Evolutionary conservation across 176 grass and related monocot genomes (phyloP), one percentile per base, ranked within the genome.

Genomic region (Zoysia pacifica): DNA sequence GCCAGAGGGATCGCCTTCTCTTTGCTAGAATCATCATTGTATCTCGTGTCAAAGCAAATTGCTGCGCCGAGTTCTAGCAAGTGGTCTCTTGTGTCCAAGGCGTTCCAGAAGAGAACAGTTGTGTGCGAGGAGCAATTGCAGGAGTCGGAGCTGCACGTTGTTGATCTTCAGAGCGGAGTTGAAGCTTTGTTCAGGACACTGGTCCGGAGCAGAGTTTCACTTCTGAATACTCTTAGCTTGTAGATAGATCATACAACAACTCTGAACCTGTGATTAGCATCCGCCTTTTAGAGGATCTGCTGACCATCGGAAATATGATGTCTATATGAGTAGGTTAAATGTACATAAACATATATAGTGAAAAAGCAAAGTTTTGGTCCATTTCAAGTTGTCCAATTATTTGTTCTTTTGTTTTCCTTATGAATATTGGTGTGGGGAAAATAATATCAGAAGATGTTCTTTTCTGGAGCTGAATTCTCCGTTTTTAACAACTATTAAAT

Each of bases 41-140:
- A 55, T 7, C 48, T 78, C 37, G 16, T 82, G 51, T 61, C 53
- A 0, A 82, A 78, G 65, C 49, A 74, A 64, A 74, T 64, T 36
- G 45, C 12, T 1, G 68, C 20, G 16, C 50, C 69, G 1, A 74
- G 63, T 64, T 9, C 50, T 52, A 47, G 80, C 80, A 83, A 63
- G 38, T 79, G 86, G 75, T 68, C 75, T 67, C 18, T 79, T 51
- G 61, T 88, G 44, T 88, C 69, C 1, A 83, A 40, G 36, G 3
- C 11, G 40, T 65, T 65, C 42, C 68, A 48, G 2, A 83, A 74
- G 80, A 88, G 18, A 45, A 74, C 46, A 73, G 41, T 79, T 37
- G 74, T 52, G n/a, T 69, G 59, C 11, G 48, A 49, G 46, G 77
- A 64, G n/a, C 78, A 86, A 41, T 58, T 87, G 78, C 78, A 71